Conservation (phyloP, 2,329 filamentous ascomycete species). For the Gnomoniopsis smithogilvyi region DNA sequence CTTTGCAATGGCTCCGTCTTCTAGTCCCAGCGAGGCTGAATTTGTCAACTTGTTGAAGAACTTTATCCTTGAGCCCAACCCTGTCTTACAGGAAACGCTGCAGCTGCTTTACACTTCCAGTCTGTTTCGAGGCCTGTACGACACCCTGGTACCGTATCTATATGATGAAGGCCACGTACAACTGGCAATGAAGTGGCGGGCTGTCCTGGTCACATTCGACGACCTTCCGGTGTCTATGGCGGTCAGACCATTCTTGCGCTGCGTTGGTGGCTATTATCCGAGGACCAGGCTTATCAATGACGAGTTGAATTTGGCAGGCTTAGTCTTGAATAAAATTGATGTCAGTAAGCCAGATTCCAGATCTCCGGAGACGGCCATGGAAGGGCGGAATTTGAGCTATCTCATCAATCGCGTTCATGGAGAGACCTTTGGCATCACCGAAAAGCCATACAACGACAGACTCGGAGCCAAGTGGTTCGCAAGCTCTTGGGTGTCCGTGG, state of each 20-base stretch:
- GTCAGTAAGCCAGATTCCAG: neutral
- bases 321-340: conserved; percentile 23
- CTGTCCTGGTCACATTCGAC: conserved; percentile 33
- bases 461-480: conserved; percentile 82
- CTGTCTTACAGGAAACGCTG: conserved; percentile 37
- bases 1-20: conserved; percentile 38
- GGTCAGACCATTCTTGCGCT: conserved; percentile 46
- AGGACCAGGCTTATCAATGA: conserved; percentile 32
- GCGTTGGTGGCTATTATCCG: conserved; percentile 44
- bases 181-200: conserved; percentile 47
- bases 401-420: conserved; percentile 36
- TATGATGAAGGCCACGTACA: conserved; percentile 43
- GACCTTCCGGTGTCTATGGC: conserved; percentile 40
- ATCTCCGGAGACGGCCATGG: conserved; percentile 10
- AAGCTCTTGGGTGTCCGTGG: conserved; percentile 64
- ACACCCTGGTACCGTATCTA: conserved; percentile 48
- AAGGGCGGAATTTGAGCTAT: conserved; percentile 27
- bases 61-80: conserved; percentile 37
- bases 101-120: conserved; percentile 43
- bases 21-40: conserved; percentile 37
- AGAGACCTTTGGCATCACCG: conserved; percentile 34
- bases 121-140: conserved; percentile 43
- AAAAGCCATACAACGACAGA: conserved; percentile 59
- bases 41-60: conserved; percentile 39
- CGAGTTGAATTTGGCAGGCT: conserved; percentile 30